Conservation (phyloP, 192 early-diverging fungal genomes). For the Backusella tarrabulga region DNA sequence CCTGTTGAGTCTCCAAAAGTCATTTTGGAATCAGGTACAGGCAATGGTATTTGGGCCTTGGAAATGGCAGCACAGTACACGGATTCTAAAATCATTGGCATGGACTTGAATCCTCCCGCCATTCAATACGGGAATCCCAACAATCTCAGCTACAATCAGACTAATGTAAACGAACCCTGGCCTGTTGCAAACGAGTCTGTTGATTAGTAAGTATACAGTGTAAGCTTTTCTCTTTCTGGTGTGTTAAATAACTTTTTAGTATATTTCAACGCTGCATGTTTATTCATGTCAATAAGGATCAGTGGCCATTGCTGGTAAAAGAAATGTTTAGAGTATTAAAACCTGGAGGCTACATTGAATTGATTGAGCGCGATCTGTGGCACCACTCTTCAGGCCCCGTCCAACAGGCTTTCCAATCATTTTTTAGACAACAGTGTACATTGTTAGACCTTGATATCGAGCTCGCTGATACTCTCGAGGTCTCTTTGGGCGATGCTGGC, state of each 20-base stretch:
- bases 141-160: slow-evolving; percentile 26
- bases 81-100: slow-evolving; percentile 21
- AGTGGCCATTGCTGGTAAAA: slow-evolving; percentile 20
- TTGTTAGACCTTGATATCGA: slow-evolving; percentile 20
- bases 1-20: slow-evolving; percentile 16
- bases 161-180: slow-evolving; percentile 29
- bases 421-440: slow-evolving; percentile 25
- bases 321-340: slow-evolving; percentile 35
- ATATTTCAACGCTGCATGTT: slow-evolving; percentile 36
- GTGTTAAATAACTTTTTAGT: slow-evolving; percentile 5
- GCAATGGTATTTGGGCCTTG: slow-evolving; percentile 38
- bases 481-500: slow-evolving; percentile 3
- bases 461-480: slow-evolving; percentile 10
- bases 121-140: slow-evolving; percentile 21
- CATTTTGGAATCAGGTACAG: slow-evolving; percentile 37
- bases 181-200: slow-evolving; percentile 25
- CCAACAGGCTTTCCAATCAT: slow-evolving; percentile 32
- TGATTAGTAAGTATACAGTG: slow-evolving; percentile 29
- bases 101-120: slow-evolving; percentile 21
- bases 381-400: slow-evolving; percentile 35
- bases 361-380: slow-evolving; percentile 31
- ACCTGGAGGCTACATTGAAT: slow-evolving; percentile 37
- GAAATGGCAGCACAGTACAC: slow-evolving; percentile 32
- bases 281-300: slow-evolving; percentile 18
- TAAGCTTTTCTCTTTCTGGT: not conserved